Conservation (phyloP, 2,329 filamentous ascomycete genomes). For the Lasiodiplodia hormozganensis region DNA sequence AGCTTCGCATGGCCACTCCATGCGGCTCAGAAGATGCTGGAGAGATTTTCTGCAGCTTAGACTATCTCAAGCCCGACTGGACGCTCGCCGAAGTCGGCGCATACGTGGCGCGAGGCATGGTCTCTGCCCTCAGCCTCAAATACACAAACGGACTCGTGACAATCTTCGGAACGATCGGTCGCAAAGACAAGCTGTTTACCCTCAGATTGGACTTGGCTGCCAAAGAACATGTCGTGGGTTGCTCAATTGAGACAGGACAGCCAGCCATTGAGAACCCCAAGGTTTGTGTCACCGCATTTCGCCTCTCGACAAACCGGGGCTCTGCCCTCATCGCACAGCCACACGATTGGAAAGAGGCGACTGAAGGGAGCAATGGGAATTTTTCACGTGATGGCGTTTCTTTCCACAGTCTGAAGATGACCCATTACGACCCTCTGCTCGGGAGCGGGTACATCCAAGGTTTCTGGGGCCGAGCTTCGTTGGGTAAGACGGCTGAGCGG, state of each 20-base stretch:
- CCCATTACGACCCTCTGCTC: not conserved
- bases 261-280: accelerated
- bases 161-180: not conserved
- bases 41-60: not conserved
- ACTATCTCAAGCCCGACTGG: not conserved
- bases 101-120: not conserved
- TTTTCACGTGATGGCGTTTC: not conserved
- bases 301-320: not conserved
- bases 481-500: not conserved
- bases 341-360: not conserved
- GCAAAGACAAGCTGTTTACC: not conserved
- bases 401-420: not conserved
- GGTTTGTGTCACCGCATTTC: not conserved
- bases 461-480: not conserved
- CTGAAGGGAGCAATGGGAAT: not conserved
- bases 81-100: not conserved
- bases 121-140: not conserved
- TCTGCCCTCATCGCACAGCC: not conserved
- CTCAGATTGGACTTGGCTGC: not conserved
- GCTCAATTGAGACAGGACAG: not conserved
- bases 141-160: not conserved
- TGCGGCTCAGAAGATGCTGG: not conserved
- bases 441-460: not conserved
- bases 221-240: not conserved
- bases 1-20: not conserved